Evolutionary conservation across 2,329 filamentous ascomycete genomes (phyloP).

Genomic region (Ascochyta viciae-villosae): DNA sequence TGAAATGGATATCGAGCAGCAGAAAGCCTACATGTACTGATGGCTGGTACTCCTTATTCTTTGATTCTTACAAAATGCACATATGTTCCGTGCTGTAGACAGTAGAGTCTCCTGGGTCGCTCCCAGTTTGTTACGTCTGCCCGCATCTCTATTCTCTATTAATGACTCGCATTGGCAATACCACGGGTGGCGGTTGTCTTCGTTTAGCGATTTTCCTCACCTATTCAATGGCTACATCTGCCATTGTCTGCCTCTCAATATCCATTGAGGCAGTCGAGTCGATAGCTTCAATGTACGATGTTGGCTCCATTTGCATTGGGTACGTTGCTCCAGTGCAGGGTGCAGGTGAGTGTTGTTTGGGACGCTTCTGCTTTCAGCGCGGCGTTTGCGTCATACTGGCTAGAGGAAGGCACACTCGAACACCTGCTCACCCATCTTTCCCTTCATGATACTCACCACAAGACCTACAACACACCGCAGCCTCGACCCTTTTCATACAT

Average conservation of each 20-base stretch:
- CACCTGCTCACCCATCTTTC: not conserved
- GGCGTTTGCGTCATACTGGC: not conserved
- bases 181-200: constrained; percentile 22
- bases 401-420: not conserved
- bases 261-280: constrained; percentile 6
- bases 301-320: constrained; percentile 16
- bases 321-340: not conserved
- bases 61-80: constrained; percentile 7
- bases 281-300: constrained; percentile 25
- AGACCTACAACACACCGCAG: constrained; percentile 15
- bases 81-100: constrained; percentile 24
- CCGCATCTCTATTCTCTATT: constrained; percentile 22
- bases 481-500: not conserved
- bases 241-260: not conserved
- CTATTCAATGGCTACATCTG: constrained; percentile 14
- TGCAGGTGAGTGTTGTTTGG: not conserved
- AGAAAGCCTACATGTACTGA: constrained; percentile 48
- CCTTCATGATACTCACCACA: not conserved
- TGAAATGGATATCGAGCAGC: constrained; percentile 45
- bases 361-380: not conserved
- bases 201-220: constrained; percentile 23
- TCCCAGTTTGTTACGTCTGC: constrained; percentile 22
- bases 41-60: constrained; percentile 23
- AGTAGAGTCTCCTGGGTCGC: constrained; percentile 23
- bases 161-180: constrained; percentile 22